Percentiles rank a stretch among this genome's conserved stretches.
Evolutionary conservation across 305 asterid species (phyloP).

Genomic region (Solanum aculeatissimum): DNA sequence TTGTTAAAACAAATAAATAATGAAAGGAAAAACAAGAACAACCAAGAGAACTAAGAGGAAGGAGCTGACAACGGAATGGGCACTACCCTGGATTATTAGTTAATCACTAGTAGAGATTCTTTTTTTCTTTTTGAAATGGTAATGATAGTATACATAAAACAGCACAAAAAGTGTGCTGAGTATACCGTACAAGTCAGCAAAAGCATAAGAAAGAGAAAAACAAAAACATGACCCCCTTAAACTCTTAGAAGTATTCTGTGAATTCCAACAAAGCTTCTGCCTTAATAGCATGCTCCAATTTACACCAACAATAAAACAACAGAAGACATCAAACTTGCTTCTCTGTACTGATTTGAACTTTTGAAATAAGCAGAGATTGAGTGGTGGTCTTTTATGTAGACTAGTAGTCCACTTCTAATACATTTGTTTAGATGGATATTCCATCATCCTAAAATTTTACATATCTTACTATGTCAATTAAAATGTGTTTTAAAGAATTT

Average conservation of each 20-base stretch:
- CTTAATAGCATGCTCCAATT: not conserved
- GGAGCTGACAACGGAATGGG: not conserved
- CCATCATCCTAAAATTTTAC: not conserved
- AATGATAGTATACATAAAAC: not conserved
- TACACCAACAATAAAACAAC: not conserved
- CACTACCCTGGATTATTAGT: not conserved
- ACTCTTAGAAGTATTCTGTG: not conserved
- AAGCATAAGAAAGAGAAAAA: not conserved
- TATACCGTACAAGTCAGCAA: not conserved
- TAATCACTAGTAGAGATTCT: not conserved
- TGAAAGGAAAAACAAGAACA: not conserved
- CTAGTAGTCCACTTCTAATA: not conserved
- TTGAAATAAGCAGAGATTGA: not conserved
- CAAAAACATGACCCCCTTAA: not conserved
- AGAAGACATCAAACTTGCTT: not conserved
- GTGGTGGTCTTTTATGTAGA: not conserved
- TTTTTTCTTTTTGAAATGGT: not conserved
- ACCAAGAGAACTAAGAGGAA: not conserved
- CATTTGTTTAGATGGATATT: not conserved
- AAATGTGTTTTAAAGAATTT: not conserved
- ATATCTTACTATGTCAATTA: not conserved
- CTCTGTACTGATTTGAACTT: not conserved
- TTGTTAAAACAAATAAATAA: not conserved
- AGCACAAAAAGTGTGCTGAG: not conserved
- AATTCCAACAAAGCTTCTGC: not conserved